A percentile compares a stretch with the other conserved stretches of the same genome.
Conservation (phyloP, 2,329 filamentous ascomycete species). For the Monilinia aucupariae region DNA sequence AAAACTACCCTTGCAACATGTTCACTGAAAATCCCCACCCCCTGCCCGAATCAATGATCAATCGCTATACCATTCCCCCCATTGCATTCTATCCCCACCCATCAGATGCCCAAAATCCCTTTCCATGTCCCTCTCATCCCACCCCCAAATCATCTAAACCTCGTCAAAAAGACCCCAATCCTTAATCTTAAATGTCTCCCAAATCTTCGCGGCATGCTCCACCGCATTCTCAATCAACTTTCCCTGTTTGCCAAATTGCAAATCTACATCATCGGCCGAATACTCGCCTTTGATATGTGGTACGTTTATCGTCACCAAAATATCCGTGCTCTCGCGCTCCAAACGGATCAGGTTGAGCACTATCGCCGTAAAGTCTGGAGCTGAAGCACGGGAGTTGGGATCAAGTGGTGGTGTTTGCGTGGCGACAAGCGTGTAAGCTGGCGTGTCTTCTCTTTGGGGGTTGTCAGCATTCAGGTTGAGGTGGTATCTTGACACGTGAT, state of each 20-base stretch:
- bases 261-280: slow-evolving; percentile 64
- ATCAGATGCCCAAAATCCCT: neutral
- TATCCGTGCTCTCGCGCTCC: slow-evolving; percentile 68
- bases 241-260: slow-evolving; percentile 59
- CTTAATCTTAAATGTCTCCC: slow-evolving; percentile 69
- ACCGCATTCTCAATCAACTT: slow-evolving; percentile 63
- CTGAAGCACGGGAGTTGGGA: slow-evolving; percentile 33
- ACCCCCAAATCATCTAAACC: slow-evolving; percentile 24
- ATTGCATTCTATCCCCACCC: too few species aligned
- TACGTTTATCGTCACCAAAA: slow-evolving; percentile 82
- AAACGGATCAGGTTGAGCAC: slow-evolving; percentile 74
- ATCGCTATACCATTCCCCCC: neutral
- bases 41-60: neutral
- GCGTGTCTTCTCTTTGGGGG: slow-evolving; percentile 42
- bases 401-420: slow-evolving; percentile 48
- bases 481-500: slow-evolving; percentile 20
- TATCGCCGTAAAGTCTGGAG: slow-evolving; percentile 61
- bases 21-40: neutral
- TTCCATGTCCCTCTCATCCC: too few species aligned
- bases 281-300: slow-evolving; percentile 75
- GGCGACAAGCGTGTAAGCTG: slow-evolving; percentile 65
- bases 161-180: slow-evolving; percentile 66
- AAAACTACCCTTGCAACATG: neutral
- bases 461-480: neutral
- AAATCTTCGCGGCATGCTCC: slow-evolving; percentile 62